These are phyloP conservation scores for Aspergillus sclerotioniger DNA, from an alignment of 495 filamentous ascomycete genomes.

Conservation along the genomic window DNA sequence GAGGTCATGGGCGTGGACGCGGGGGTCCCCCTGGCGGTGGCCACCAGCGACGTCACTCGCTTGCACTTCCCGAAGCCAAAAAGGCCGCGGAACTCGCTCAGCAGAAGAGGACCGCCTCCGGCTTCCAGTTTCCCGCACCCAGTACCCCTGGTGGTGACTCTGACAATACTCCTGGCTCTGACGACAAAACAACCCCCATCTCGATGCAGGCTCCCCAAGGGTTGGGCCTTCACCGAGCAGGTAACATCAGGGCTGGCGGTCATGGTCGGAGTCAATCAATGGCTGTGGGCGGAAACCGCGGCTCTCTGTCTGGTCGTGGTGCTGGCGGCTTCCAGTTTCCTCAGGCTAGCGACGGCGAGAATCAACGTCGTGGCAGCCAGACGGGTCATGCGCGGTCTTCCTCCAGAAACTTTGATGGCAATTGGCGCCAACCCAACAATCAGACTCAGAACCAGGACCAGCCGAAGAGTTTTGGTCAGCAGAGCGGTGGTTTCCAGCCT, in stretches of 20 bases:
- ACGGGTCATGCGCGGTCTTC: slow-evolving; percentile 69
- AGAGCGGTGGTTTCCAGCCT: slow-evolving; percentile 74
- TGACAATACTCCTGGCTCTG: slow-evolving; percentile 40
- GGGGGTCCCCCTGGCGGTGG: slow-evolving; percentile 72
- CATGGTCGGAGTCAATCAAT: slow-evolving; percentile 71
- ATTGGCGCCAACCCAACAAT: slow-evolving; percentile 90
- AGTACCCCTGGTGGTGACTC: slow-evolving; percentile 54
- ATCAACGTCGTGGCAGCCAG: slow-evolving; percentile 67
- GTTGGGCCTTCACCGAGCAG: slow-evolving; percentile 47
- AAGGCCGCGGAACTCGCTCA: slow-evolving; percentile 96
- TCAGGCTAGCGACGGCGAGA: slow-evolving; percentile 60
- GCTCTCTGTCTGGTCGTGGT: slow-evolving; percentile 54
- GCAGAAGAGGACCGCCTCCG: slow-evolving; percentile 89
- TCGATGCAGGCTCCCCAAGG: slow-evolving; percentile 40
- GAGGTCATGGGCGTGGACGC: slow-evolving; percentile 69
- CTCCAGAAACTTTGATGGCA: slow-evolving; percentile 94
- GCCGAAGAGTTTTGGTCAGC: slow-evolving; percentile 62
- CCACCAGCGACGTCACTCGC: slow-evolving; percentile 91
- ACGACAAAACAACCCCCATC: slow-evolving; percentile 39
- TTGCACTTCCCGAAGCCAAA: slow-evolving; percentile 93
- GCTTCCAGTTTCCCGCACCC: slow-evolving; percentile 91
- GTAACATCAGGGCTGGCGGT: slow-evolving; percentile 49
- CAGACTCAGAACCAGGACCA: slow-evolving; percentile 53
- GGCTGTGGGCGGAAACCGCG: slow-evolving; percentile 60
- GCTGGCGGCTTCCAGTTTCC: slow-evolving; percentile 72